phyloP scores from a whole-genome alignment of 177 flowering plant species.

The Vitis hybrid region DNA sequence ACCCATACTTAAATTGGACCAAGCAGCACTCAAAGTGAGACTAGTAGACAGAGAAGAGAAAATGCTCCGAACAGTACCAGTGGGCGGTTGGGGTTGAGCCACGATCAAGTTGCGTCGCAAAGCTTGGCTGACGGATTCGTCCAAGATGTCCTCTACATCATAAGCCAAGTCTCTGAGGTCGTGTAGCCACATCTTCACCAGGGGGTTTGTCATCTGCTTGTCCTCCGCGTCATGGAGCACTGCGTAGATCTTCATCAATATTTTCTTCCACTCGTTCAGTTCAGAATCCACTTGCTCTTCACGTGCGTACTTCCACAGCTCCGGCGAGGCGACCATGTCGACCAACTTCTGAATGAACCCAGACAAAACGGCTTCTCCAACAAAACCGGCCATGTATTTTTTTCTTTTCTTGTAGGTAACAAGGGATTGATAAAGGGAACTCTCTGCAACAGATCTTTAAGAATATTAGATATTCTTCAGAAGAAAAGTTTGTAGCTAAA shows the following conservation, averaged over 20 bases:
- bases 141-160: constrained; percentile 1
- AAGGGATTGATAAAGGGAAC: too few relatives aligned
- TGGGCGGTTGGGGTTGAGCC: neutral
- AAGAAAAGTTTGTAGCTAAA: too few relatives aligned
- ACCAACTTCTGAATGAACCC: too few relatives aligned
- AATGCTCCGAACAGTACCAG: too few relatives aligned
- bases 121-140: neutral
- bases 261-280: constrained; percentile 5
- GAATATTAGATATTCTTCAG: too few relatives aligned
- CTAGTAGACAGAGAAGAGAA: too few relatives aligned
- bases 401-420: too few relatives aligned
- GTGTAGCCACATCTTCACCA: constrained; percentile 16
- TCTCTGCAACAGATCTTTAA: too few relatives aligned
- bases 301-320: neutral
- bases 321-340: too few relatives aligned
- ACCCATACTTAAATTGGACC: too few relatives aligned
- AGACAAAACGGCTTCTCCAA: neutral
- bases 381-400: neutral
- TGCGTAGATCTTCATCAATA: neutral
- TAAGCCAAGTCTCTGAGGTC: constrained; percentile 8
- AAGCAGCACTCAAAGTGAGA: too few relatives aligned
- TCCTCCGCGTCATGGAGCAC: constrained; percentile 21
- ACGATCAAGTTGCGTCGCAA: neutral
- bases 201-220: constrained; percentile 2
- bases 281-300: neutral